These are phyloP conservation scores for Aspergillus haitiensis DNA, from an alignment of 495 filamentous ascomycete species.

Conservation along the genomic window DNA sequence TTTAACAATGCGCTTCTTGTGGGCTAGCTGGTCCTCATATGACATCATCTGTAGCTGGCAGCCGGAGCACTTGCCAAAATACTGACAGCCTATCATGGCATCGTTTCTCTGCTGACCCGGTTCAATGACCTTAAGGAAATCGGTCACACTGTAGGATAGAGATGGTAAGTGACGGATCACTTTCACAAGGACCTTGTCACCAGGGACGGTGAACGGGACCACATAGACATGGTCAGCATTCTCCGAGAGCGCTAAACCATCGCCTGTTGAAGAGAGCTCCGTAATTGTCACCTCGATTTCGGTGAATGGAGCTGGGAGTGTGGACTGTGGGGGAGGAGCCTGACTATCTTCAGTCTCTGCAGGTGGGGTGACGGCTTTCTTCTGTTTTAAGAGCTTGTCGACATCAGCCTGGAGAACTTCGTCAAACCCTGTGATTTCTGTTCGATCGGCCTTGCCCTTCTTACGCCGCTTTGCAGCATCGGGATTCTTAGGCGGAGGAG, in stretches of 20 bases:
- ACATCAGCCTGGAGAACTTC: conserved; percentile 76
- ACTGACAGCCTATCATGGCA: conserved; percentile 70
- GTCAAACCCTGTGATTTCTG: conserved; percentile 51
- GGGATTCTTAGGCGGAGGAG: conserved; percentile 26
- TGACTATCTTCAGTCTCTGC: conserved; percentile 23
- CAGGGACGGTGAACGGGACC: conserved; percentile 85
- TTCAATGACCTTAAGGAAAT: conserved; percentile 74
- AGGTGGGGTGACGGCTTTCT: conserved; percentile 29
- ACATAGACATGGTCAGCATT: conserved; percentile 75
- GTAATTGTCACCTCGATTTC: conserved; percentile 78
- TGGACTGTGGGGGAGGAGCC: conserved; percentile 19
- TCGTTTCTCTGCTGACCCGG: conserved; percentile 79
- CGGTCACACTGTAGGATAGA: conserved; percentile 65
- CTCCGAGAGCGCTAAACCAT: conserved; percentile 70
- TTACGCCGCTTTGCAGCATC: conserved; percentile 50
- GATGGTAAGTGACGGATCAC: conserved; percentile 67
- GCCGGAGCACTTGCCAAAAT: conserved; percentile 84
- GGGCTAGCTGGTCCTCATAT: conserved; percentile 78
- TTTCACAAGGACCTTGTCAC: conserved; percentile 77
- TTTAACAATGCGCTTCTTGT: conserved; percentile 83
- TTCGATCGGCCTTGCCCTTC: conserved; percentile 50
- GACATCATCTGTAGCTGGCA: conserved; percentile 98
- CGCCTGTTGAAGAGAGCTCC: conserved; percentile 84
- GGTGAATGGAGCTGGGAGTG: conserved; percentile 65
- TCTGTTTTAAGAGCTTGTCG: conserved; percentile 58